Percentiles rank a stretch among this genome's conserved stretches.
phyloP scores from a whole-genome alignment of 495 filamentous ascomycete genomes.

The Lasiosphaeria miniovina region DNA sequence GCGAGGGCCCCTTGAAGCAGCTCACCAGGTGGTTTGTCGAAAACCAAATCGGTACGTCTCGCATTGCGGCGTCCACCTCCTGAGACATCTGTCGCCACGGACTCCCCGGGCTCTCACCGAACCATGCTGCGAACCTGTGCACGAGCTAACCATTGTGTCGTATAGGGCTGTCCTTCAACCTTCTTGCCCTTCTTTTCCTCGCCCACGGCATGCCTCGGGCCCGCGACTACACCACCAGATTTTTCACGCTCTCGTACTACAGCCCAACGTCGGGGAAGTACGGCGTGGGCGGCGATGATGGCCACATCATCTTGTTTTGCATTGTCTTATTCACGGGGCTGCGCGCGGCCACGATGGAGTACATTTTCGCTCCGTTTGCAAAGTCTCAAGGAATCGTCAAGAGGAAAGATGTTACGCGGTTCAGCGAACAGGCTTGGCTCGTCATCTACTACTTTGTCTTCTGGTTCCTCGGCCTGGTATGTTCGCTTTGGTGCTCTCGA shows the following conservation, averaged over 20 bases:
- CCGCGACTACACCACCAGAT: conserved; percentile 73
- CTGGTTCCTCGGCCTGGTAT: conserved; percentile 81
- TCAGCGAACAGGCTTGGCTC: conserved; percentile 93
- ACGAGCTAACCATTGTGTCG: conserved; percentile 4
- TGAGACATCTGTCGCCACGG: background rate
- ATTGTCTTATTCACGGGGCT: conserved; percentile 81
- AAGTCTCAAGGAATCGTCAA: conserved; percentile 64
- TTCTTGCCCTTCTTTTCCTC: conserved; percentile 71
- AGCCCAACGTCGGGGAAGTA: conserved; percentile 64
- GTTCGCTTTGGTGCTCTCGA: conserved; percentile 27
- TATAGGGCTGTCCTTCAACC: conserved; percentile 36
- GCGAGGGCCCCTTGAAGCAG: conserved; percentile 40
- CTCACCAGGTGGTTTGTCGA: conserved; percentile 49
- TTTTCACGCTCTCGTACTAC: conserved; percentile 83
- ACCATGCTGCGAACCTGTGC: background rate
- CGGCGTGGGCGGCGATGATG: conserved; percentile 72
- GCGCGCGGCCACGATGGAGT: conserved; percentile 82
- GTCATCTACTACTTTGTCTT: conserved; percentile 73
- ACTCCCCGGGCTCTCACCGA: background rate
- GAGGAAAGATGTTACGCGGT: conserved; percentile 69
- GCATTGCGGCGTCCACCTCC: background rate
- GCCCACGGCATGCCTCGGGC: conserved; percentile 79
- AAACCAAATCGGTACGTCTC: conserved; percentile 51
- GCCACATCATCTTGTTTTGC: conserved; percentile 74
- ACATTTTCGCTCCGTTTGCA: conserved; percentile 74